Conservation (phyloP, 106 monocot genomes). For the Acorus calamus region DNA sequence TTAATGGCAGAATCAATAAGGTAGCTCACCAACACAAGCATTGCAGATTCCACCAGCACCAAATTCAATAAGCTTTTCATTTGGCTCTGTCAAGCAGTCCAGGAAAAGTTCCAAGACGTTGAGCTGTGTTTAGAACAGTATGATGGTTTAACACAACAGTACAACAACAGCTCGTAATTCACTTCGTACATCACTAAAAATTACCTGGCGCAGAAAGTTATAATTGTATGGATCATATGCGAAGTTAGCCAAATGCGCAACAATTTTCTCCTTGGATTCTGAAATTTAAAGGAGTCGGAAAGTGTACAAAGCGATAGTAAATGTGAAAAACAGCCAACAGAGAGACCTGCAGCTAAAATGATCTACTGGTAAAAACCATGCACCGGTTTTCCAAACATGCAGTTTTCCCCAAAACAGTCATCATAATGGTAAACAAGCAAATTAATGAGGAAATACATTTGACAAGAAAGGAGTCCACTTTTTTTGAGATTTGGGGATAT, state of each 20-base stretch:
- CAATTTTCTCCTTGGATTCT: slow-evolving; percentile 87
- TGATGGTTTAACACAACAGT: background rate
- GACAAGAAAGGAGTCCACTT: no score
- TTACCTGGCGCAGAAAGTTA: slow-evolving; percentile 78
- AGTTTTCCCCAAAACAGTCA: no score
- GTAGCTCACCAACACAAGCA: slow-evolving; percentile 48
- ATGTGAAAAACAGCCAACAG: background rate
- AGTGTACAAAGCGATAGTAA: background rate
- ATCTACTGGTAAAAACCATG: background rate
- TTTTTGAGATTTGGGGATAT: no score
- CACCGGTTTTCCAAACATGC: no score
- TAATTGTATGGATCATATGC: slow-evolving; percentile 98
- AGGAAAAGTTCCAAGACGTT: slow-evolving; percentile 88
- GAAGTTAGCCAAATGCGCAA: slow-evolving; percentile 96
- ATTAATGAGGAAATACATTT: no score
- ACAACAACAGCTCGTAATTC: background rate
- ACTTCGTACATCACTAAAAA: background rate
- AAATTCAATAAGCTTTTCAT: slow-evolving; percentile 92
- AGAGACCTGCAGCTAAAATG: background rate
- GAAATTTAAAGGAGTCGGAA: slow-evolving; percentile 5
- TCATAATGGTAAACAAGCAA: no score
- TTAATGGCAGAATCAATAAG: background rate
- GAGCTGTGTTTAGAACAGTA: slow-evolving; percentile 35
- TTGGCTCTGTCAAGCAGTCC: slow-evolving; percentile 92
- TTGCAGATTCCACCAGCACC: slow-evolving; percentile 85